phyloP scores from a whole-genome alignment of 768 basidiomycete species.

The Mycena haematopus region DNA sequence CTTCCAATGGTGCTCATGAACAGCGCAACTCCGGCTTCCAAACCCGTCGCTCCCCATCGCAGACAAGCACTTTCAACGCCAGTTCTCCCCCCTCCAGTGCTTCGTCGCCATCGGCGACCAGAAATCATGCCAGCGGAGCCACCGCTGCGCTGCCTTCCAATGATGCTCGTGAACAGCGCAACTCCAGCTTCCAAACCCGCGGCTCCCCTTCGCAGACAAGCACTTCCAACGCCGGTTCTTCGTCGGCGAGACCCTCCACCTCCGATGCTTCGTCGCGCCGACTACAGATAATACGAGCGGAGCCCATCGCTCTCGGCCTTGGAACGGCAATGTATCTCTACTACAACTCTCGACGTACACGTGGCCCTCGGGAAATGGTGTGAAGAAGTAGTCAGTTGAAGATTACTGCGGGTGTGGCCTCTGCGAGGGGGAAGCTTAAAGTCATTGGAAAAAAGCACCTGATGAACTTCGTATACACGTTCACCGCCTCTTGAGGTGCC shows the following conservation, averaged over 20 bases:
- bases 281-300: slow-evolving; percentile 58
- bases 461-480: too few relatives aligned
- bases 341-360: slow-evolving; percentile 61
- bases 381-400: slow-evolving; percentile 27
- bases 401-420: too few relatives aligned
- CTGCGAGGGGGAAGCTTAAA: too few relatives aligned
- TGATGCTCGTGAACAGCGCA: too few relatives aligned
- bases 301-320: background rate
- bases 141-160: too few relatives aligned
- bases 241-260: background rate
- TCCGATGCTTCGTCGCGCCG: slow-evolving; percentile 21
- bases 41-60: too few relatives aligned
- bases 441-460: too few relatives aligned
- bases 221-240: background rate
- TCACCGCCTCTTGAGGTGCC: too few relatives aligned
- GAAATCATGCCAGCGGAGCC: slow-evolving; percentile 54
- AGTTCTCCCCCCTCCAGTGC: background rate
- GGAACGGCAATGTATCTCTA: slow-evolving; percentile 39
- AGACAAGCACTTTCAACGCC: too few relatives aligned
- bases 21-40: too few relatives aligned
- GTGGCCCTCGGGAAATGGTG: slow-evolving; percentile 42
- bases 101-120: slow-evolving; percentile 35
- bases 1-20: too few relatives aligned
- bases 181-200: background rate
- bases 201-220: background rate